phyloP scores from a whole-genome alignment of 331 rosid genomes.

The Quercus lobata region DNA sequence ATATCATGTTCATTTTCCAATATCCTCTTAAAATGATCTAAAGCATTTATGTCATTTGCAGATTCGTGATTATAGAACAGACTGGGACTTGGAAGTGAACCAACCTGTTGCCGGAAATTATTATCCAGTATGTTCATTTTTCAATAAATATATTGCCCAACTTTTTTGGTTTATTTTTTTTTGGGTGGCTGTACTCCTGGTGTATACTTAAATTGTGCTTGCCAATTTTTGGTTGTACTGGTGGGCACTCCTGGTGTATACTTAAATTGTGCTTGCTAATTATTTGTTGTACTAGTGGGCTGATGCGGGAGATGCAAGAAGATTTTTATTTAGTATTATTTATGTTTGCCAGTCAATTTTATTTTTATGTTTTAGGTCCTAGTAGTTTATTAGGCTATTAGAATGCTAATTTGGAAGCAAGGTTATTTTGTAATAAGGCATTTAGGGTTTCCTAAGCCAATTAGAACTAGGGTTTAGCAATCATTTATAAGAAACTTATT shows the following conservation, averaged over 20 bases:
- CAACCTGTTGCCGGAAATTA: constrained; percentile 65
- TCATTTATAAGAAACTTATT: too few species aligned
- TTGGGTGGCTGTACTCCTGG: constrained; percentile 33
- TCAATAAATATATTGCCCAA: not conserved
- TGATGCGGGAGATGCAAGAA: too few species aligned
- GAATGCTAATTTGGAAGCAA: too few species aligned
- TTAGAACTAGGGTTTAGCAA: too few species aligned
- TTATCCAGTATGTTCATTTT: constrained; percentile 39
- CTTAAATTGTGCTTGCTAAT: constrained; percentile 45
- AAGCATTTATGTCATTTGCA: constrained; percentile 24
- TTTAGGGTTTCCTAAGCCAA: too few species aligned
- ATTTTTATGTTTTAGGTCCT: too few species aligned
- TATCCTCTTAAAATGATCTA: constrained; percentile 14
- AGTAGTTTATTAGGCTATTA: too few species aligned
- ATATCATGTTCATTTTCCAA: not conserved
- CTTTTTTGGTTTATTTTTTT: not conserved
- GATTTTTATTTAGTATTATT: too few species aligned
- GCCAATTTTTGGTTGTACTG: not conserved
- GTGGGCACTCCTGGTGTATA: constrained; percentile 32
- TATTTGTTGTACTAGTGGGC: constrained; percentile 26
- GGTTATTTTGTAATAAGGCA: too few species aligned
- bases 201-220: constrained; percentile 45
- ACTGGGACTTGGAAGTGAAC: constrained; percentile 56
- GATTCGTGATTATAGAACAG: constrained; percentile 55
- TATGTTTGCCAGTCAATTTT: too few species aligned